phyloP scores from a whole-genome alignment of 192 early-diverging fungal species.

The Gryganskiella cystojenkinii region DNA sequence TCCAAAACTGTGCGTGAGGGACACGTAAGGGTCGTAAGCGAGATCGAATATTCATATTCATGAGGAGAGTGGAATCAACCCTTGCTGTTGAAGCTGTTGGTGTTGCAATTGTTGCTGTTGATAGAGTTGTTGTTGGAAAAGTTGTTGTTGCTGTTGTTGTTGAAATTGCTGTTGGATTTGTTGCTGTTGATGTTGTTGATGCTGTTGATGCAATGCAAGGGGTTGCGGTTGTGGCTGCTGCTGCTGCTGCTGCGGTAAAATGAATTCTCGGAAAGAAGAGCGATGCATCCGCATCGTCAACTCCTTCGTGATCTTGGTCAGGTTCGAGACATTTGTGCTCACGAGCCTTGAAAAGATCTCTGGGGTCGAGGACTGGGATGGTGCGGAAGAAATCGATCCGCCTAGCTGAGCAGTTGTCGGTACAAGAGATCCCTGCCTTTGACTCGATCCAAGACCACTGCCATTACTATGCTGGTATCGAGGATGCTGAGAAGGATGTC shows the following conservation, averaged over 20 bases:
- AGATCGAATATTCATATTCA: too few species aligned
- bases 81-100: background rate
- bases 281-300: slow-evolving; percentile 42
- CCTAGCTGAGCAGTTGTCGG: background rate
- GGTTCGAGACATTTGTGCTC: slow-evolving; percentile 35
- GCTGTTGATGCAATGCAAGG: background rate
- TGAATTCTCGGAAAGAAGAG: slow-evolving; percentile 36
- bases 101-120: too few species aligned
- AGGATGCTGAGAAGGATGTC: too few species aligned
- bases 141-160: too few species aligned
- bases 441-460: background rate
- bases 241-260: background rate
- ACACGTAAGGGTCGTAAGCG: too few species aligned
- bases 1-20: too few species aligned
- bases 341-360: slow-evolving; percentile 48
- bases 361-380: slow-evolving; percentile 3
- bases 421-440: background rate
- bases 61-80: too few species aligned
- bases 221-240: background rate
- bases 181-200: background rate
- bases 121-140: too few species aligned
- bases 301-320: slow-evolving; percentile 48
- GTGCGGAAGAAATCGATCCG: background rate
- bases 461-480: too few species aligned
- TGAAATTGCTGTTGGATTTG: background rate